Percentiles rank a stretch among this genome's conserved stretches.
phyloP scores from a whole-genome alignment of 768 basidiomycete genomes.

The Pisolithus sp. region DNA sequence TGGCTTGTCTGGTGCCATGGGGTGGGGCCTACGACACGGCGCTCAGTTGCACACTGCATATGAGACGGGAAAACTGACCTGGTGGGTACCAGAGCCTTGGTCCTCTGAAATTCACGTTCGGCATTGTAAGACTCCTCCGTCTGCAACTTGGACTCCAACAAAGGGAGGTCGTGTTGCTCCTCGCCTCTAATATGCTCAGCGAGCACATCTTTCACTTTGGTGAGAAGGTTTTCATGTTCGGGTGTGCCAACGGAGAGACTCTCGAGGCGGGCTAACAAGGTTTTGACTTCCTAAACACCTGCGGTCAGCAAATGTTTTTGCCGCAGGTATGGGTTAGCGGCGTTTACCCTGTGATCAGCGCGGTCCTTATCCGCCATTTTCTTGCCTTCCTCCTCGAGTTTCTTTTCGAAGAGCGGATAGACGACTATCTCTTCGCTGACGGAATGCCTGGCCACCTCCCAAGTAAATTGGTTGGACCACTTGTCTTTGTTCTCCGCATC shows the following conservation, averaged over 20 bases:
- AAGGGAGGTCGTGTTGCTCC: constrained; percentile 50
- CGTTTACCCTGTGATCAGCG: constrained; percentile 46
- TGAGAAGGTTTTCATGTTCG: constrained; percentile 39
- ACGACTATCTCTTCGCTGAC: constrained; percentile 59
- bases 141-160: constrained; percentile 44
- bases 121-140: constrained; percentile 38
- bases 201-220: constrained; percentile 41
- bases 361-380: constrained; percentile 50
- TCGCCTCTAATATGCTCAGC: constrained; percentile 52
- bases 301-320: background rate
- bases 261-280: constrained; percentile 43
- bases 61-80: constrained; percentile 30
- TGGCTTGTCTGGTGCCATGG: constrained; percentile 45
- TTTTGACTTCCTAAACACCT: constrained; percentile 27
- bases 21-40: constrained; percentile 37
- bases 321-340: background rate
- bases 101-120: constrained; percentile 42
- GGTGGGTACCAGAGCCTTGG: constrained; percentile 60
- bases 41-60: background rate
- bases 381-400: constrained; percentile 46
- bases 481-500: constrained; percentile 43
- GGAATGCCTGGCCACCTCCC: constrained; percentile 58
- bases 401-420: constrained; percentile 55
- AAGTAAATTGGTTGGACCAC: constrained; percentile 51
- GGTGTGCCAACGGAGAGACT: constrained; percentile 34